Conservation (phyloP, 768 basidiomycete genomes). For the Boletus rubropictus region DNA sequence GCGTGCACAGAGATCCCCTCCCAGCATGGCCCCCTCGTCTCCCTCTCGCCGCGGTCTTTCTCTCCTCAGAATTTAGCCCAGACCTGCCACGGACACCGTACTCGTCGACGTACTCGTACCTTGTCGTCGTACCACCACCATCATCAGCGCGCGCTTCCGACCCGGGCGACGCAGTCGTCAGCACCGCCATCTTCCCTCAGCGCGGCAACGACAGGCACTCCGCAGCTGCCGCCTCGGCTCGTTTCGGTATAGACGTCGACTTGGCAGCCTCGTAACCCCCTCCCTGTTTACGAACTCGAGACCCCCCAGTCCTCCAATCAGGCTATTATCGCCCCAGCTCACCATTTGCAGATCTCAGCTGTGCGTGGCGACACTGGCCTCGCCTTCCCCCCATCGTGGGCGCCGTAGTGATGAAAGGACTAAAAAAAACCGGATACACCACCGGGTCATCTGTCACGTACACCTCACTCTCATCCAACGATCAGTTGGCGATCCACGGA, state of each 20-base stretch:
- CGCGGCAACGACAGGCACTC: background rate
- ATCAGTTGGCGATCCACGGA: background rate
- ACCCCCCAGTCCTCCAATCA: background rate
- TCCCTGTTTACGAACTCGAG: background rate
- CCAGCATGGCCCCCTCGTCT: background rate
- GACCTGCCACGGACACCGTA: too few species aligned
- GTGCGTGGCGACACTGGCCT: background rate
- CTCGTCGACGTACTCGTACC: too few species aligned
- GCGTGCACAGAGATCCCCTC: too few species aligned
- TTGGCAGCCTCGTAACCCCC: background rate
- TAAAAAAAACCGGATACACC: background rate
- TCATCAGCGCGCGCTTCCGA: background rate
- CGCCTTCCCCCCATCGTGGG: background rate
- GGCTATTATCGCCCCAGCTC: background rate
- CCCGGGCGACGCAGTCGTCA: background rate
- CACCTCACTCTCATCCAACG: background rate
- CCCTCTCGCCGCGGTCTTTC: too few species aligned
- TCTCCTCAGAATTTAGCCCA: conserved; percentile 4
- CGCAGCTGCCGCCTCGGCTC: background rate
- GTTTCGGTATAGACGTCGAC: background rate
- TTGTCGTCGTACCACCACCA: too few species aligned
- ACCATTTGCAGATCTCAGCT: background rate
- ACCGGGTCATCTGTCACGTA: background rate
- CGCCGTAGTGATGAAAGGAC: background rate
- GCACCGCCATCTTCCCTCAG: background rate